Base-by-base conservation (phyloP, 345 rosid species). In the Conringia planisiliqua region DNA sequence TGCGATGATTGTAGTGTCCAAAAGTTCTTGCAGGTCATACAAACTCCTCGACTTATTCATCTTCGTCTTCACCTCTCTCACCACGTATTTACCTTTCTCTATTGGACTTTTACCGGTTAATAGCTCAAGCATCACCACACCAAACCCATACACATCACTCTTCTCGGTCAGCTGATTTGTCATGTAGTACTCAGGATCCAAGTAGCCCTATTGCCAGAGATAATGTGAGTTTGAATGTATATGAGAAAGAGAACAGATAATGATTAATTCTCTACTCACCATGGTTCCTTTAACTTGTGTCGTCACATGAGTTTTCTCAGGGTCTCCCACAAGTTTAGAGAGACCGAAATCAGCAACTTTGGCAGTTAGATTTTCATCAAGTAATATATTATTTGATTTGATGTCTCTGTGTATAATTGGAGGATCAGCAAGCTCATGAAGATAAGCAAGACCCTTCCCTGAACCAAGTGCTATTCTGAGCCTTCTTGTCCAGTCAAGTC, bases 201-300 rank as follows among this genome's bases (percentile, higher is more conserved):
- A 57, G 73, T 91, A 91, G 3, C 97, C 98, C 98, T 93, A 20
- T 40, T 73, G 9, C 50, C 70, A 13, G 0, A 62, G 0, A 51
- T 3, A 52, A 0, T 33, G 3, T 47, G 20, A 70, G 52, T 33
- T 33, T 10, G 6, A 33, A 73, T 9, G 14, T 39, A 27, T 33
- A 0, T 2, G 0, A 64, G 7, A 69, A 4, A 24, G 0, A 60
- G 7, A 70, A 9, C 14, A 11, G 20, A 9, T 11, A 4, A 70
- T 56, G 26, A 16, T 13, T 62, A 14, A 36, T 70, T 63, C 48
- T 57, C 14, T 44, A 77, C 91, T 85, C 46, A 89, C 99, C 99
- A 90, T 86, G 50, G 98, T 96, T 71, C 99, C 98, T 75, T 96
- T 96, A 6, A 96, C 98, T 85, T 92, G 95, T 78, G 99, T 92